Base-by-base conservation (phyloP, 1,284 basidiomycete species). In the Pascua guehoae region DNA sequence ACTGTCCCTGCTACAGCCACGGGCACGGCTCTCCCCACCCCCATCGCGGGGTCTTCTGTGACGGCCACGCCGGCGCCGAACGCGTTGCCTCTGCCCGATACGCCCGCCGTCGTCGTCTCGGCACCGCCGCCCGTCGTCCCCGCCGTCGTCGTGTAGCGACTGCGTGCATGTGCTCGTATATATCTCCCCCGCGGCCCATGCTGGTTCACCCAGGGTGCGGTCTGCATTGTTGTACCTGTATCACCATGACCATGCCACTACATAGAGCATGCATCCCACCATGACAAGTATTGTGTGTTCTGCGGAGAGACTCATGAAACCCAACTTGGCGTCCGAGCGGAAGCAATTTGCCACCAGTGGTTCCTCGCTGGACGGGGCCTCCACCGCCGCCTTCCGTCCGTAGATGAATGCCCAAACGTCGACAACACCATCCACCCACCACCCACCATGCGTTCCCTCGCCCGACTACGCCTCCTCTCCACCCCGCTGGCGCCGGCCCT, bases 81-180 rank as follows among this genome's bases (percentile, higher is more conserved):
- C 24, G 24, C 24, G 4, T 32, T 32, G 7, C 24, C 24, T 3
- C 24, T 32, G 4, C 24, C 24, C 24, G 24, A 45, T 37, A 38
- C 50, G 11, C 50, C 50, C 12, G 42, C 50, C 11, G 50, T 51
- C 42, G 40, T 51, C 12, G 50, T 51, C 32, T 51, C 50, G 10
- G 50, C 50, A 12, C 42, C 50, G 9, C 49, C 49, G 24, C 16
- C 41, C n/a, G 24, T 32, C 24, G 24, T 32, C 24, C 24, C 24
- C 24, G 43, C 37, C 7, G 41, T 45, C n/a, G 50, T 51, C 37
- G 43, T 51, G n/a, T 51, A 44, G 38, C 40, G 18, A 44, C 18
- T 5, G 11, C 11, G 43, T 17, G n/a, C 41, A 41, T 17, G 43
- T 44, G 43, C 43, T 15, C 43, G n/a, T 17, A 32, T 32, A 32